phyloP scores from a whole-genome alignment of 2,329 filamentous ascomycete species.

The Alternaria atra region DNA sequence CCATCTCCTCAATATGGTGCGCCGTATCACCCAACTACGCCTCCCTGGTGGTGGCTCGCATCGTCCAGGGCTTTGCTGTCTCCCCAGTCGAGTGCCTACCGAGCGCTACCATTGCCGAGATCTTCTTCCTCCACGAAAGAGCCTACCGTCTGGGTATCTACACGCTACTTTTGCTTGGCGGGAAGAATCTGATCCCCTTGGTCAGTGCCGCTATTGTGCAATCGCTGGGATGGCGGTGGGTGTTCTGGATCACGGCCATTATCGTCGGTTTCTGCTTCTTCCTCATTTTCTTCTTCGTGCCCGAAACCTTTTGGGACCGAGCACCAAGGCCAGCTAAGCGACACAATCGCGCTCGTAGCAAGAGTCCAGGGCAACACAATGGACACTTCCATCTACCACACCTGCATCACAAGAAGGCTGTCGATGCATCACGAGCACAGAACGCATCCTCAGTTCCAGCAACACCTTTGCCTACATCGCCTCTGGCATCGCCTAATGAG shows the following conservation, averaged over 20 bases:
- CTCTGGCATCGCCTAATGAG: conserved; percentile 7
- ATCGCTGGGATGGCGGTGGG: conserved; percentile 84
- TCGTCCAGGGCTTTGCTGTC: conserved; percentile 88
- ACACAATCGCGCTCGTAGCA: conserved; percentile 42
- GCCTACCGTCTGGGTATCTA: conserved; percentile 95
- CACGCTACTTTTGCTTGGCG: conserved; percentile 84
- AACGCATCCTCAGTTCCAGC: neutral
- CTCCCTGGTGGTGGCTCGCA: conserved; percentile 80
- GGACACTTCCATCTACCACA: conserved; percentile 36
- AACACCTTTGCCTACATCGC: conserved; percentile 13
- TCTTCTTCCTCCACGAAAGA: conserved; percentile 93
- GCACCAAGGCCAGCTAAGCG: conserved; percentile 66
- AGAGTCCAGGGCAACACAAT: conserved; percentile 42
- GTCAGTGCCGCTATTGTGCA: conserved; percentile 87
- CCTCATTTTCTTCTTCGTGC: conserved; percentile 87
- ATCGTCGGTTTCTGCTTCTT: conserved; percentile 75
- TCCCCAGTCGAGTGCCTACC: conserved; percentile 92
- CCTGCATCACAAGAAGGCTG: conserved; percentile 30
- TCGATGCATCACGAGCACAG: conserved; percentile 12
- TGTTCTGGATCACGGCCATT: conserved; percentile 88
- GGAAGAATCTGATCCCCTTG: conserved; percentile 89
- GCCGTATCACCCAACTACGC: conserved; percentile 81
- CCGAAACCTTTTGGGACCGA: conserved; percentile 95
- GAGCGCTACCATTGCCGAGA: conserved; percentile 93
- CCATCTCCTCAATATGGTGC: conserved; percentile 82